Evolutionary conservation across 495 filamentous ascomycete genomes (phyloP).

Genomic region (Mytilinidion resinicola): DNA sequence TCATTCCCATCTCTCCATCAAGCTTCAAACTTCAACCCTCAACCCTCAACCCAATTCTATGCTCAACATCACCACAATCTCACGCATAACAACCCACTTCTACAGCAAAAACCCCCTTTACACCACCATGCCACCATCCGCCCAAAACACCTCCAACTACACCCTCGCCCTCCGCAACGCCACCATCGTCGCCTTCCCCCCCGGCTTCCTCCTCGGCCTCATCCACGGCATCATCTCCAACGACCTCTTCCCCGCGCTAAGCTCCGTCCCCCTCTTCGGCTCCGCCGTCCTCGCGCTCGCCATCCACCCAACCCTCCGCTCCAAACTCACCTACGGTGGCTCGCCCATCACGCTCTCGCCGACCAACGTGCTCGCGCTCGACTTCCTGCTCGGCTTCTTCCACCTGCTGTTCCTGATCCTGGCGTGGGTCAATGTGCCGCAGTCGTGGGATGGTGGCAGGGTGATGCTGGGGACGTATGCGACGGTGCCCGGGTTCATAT

Average conservation of each 20-base stretch:
- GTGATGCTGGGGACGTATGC: conserved; percentile 8
- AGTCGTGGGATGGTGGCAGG: neutral
- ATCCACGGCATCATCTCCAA: conserved; percentile 9
- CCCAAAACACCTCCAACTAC: neutral
- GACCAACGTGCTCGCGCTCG: neutral
- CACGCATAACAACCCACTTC: neutral
- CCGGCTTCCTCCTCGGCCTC: conserved; percentile 2
- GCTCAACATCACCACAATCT: neutral
- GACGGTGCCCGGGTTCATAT: conserved; percentile 2
- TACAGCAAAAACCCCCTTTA: neutral
- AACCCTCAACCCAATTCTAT: neutral
- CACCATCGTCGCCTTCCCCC: conserved; percentile 7
- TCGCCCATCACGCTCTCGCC: conserved; percentile 2
- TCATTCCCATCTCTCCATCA: neutral
- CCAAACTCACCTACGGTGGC: conserved; percentile 1
- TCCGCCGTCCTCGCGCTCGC: conserved; percentile 3
- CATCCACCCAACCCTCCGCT: neutral
- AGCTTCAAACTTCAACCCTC: neutral
- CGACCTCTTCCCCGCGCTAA: conserved; percentile 1
- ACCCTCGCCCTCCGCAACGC: neutral
- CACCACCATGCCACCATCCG: neutral
- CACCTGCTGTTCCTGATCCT: neutral
- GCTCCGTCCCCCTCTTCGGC: conserved; percentile 7
- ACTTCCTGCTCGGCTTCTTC: neutral
- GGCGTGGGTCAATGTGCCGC: neutral